Conservation (phyloP, 495 filamentous ascomycete species). For the Corynascus novoguineensis region DNA sequence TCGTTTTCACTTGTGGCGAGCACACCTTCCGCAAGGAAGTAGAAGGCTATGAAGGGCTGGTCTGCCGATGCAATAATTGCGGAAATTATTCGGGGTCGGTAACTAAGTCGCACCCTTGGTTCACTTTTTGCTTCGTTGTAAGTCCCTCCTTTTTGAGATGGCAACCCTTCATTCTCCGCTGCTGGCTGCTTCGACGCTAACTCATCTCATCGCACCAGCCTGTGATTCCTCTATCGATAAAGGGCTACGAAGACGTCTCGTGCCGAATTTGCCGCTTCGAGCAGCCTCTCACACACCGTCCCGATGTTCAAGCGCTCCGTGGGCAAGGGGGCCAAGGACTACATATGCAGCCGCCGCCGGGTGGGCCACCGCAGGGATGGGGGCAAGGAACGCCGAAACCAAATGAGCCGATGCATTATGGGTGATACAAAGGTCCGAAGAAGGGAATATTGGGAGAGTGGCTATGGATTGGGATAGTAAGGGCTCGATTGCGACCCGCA, state of each 20-base stretch:
- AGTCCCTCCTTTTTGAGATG: conserved; percentile 8
- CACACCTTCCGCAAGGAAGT: conserved; percentile 52
- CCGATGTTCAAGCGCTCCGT: conserved; percentile 44
- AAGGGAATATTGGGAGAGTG: neutral
- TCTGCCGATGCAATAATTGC: conserved; percentile 54
- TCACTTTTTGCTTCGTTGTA: conserved; percentile 55
- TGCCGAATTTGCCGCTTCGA: conserved; percentile 53
- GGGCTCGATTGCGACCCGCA: neutral
- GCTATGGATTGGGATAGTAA: neutral
- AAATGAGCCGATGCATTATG: conserved; percentile 36
- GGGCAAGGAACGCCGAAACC: conserved; percentile 24
- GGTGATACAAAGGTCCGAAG: conserved; percentile 13
- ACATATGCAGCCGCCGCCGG: conserved; percentile 39
- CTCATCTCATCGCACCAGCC: conserved; percentile 33
- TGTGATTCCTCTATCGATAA: conserved; percentile 49
- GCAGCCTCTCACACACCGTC: conserved; percentile 50
- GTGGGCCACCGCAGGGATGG: conserved; percentile 26
- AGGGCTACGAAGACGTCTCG: conserved; percentile 50
- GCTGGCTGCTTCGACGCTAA: neutral
- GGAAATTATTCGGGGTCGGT: conserved; percentile 49
- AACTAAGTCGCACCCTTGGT: conserved; percentile 51
- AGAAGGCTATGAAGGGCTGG: conserved; percentile 48
- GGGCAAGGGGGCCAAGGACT: conserved; percentile 37
- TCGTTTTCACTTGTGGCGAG: conserved; percentile 55
- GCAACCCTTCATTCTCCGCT: neutral